These are phyloP conservation scores for Hypsizygus ulmarius DNA, from an alignment of 1,284 basidiomycete species.

Conservation along the genomic window DNA sequence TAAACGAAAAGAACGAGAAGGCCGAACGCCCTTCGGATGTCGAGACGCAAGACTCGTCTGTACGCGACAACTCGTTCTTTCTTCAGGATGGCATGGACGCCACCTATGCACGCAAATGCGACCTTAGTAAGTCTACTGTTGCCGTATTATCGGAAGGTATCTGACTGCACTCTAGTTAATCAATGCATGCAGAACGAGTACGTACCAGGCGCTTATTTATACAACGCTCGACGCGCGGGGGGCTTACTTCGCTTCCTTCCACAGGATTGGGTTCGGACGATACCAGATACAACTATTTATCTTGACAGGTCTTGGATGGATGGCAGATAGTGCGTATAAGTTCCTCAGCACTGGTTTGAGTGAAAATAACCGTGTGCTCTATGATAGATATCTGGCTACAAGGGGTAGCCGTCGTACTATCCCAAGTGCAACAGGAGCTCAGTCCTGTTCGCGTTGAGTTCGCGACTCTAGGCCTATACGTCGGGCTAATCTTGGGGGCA, in stretches of 20 bases:
- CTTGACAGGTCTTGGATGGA: conserved; percentile 54
- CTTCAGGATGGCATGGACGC: conserved; percentile 20
- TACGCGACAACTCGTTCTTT: conserved; percentile 4
- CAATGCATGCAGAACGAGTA: conserved; percentile 47
- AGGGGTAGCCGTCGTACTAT: conserved; percentile 51
- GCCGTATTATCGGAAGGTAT: not conserved
- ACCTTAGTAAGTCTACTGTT: conserved; percentile 17
- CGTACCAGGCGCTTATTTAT: conserved; percentile 12
- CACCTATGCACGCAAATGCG: conserved; percentile 24
- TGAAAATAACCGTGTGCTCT: too few species aligned
- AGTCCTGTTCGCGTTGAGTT: conserved; percentile 43
- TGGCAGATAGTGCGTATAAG: conserved; percentile 45
- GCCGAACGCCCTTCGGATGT: not conserved
- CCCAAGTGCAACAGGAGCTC: conserved; percentile 45
- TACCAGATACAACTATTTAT: conserved; percentile 61
- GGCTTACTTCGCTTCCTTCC: conserved; percentile 1
- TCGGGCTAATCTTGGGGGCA: conserved; percentile 58
- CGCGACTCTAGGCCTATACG: conserved; percentile 53
- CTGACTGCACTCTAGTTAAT: conserved; percentile 34
- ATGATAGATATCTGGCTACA: conserved; percentile 51
- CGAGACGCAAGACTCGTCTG: conserved; percentile 11
- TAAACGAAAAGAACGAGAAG: conserved; percentile 11
- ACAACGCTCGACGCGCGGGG: not conserved
- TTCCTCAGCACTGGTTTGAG: too few species aligned
- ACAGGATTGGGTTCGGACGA: conserved; percentile 58